A percentile compares a stretch with the other conserved stretches of the same genome.
These are phyloP conservation scores for Thelephora terrestris DNA, from an alignment of 1,284 basidiomycete species.

Conservation along the genomic window DNA sequence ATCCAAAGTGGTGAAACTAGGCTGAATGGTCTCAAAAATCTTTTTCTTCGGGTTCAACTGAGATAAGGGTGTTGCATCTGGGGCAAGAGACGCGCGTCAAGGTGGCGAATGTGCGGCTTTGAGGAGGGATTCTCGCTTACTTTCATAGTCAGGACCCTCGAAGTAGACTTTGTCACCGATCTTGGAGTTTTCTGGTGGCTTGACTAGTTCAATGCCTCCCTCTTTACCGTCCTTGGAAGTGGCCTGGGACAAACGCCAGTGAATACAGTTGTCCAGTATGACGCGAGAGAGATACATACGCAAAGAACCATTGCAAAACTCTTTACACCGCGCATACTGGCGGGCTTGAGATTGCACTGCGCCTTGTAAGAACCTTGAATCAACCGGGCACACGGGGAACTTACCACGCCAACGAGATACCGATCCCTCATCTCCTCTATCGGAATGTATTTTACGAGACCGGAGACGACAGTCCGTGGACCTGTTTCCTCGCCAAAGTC, in stretches of 20 bases:
- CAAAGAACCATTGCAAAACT: conserved; percentile 95
- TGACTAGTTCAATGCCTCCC: conserved; percentile 82
- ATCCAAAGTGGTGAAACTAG: conserved; percentile 85
- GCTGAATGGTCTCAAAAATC: conserved; percentile 92
- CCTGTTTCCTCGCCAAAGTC: conserved; percentile 91
- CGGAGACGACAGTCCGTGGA: conserved; percentile 89
- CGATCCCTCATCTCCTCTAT: conserved; percentile 88
- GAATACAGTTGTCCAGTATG: not conserved
- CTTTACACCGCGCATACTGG: conserved; percentile 91
- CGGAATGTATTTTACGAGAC: conserved; percentile 89
- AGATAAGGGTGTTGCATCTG: conserved; percentile 62
- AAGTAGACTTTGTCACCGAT: conserved; percentile 92
- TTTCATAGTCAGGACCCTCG: conserved; percentile 77
- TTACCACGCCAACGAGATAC: conserved; percentile 77
- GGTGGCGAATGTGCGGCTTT: not conserved
- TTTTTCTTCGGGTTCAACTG: conserved; percentile 97
- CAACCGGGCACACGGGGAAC: conserved; percentile 18
- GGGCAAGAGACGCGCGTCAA: not conserved
- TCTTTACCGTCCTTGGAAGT: conserved; percentile 84
- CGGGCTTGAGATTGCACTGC: conserved; percentile 91
- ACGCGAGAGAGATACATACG: conserved; percentile 33
- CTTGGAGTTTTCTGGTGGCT: conserved; percentile 77
- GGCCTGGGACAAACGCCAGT: conserved; percentile 41
- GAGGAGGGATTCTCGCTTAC: conserved; percentile 30
- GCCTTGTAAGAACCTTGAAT: not conserved